phyloP scores from a whole-genome alignment of 2,329 filamentous ascomycete species.

The Mycogone perniciosa region DNA sequence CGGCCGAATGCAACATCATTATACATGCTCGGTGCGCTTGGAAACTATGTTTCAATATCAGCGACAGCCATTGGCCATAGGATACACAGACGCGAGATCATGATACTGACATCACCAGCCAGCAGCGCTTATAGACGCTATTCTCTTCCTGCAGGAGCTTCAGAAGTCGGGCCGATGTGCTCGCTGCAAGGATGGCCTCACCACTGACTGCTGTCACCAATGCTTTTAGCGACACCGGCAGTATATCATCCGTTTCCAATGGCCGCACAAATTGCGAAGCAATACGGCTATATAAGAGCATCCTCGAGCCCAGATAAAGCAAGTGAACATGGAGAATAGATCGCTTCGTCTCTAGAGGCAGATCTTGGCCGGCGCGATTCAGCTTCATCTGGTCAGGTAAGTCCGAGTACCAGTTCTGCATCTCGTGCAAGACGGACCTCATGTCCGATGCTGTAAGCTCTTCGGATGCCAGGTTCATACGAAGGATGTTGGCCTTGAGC shows the following conservation, averaged over 20 bases:
- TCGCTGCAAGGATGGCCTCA: constrained; percentile 7
- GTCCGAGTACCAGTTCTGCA: constrained; percentile 6
- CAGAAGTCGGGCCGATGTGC: constrained; percentile 7
- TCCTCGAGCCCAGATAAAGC: constrained; percentile 7
- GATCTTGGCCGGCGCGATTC: neutral
- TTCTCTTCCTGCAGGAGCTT: constrained; percentile 7
- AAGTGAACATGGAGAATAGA: constrained; percentile 8
- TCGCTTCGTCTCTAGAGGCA: constrained; percentile 2
- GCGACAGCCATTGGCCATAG: neutral
- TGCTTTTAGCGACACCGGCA: neutral
- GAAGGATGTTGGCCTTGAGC: constrained; percentile 9
- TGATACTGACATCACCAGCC: constrained; percentile 10
- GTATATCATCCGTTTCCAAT: neutral
- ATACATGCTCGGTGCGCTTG: constrained; percentile 5
- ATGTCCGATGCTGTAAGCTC: constrained; percentile 1
- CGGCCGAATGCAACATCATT: constrained; percentile 6
- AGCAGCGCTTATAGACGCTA: constrained; percentile 9
- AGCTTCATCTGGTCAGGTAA: constrained; percentile 4
- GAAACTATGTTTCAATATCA: neutral
- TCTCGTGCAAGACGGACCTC: neutral
- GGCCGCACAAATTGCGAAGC: constrained; percentile 4
- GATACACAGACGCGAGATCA: neutral
- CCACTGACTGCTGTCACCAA: neutral
- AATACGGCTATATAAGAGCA: constrained; percentile 6
- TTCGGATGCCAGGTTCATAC: constrained; percentile 4